A percentile compares a stretch with the other conserved stretches of the same genome.
Conservation (phyloP, 2,329 filamentous ascomycete genomes). For the Chalaropsis ovoidea region DNA sequence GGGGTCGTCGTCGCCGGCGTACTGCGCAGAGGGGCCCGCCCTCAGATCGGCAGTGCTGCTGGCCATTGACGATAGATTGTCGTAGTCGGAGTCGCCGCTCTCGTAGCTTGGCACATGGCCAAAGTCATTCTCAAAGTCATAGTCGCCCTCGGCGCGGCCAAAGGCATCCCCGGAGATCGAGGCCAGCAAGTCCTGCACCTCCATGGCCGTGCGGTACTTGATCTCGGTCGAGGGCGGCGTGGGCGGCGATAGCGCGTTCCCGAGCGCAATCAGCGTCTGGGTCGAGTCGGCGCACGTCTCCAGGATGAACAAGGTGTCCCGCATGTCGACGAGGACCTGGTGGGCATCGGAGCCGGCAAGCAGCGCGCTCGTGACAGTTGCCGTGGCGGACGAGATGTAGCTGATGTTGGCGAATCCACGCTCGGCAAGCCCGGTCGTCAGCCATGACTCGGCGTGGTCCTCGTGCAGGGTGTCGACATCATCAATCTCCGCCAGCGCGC, state of each 20-base stretch:
- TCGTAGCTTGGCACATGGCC: constrained; percentile 43
- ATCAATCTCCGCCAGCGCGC: constrained; percentile 30
- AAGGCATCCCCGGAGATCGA: constrained; percentile 86
- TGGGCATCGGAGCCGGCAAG: constrained; percentile 47
- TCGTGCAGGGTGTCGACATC: neutral
- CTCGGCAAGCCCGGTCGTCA: constrained; percentile 38
- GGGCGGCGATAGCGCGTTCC: constrained; percentile 74
- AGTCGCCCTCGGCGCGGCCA: constrained; percentile 49
- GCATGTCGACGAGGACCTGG: constrained; percentile 67
- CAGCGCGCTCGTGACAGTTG: constrained; percentile 50
- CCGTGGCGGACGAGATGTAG: constrained; percentile 72
- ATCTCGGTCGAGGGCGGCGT: constrained; percentile 69
- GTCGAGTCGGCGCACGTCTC: constrained; percentile 97
- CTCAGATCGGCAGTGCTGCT: constrained; percentile 30
- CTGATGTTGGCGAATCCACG: constrained; percentile 78
- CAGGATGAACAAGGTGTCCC: constrained; percentile 76
- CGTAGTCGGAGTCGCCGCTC: constrained; percentile 33
- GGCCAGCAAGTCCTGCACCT: constrained; percentile 76
- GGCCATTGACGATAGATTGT: constrained; percentile 19
- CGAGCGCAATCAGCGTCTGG: constrained; percentile 71
- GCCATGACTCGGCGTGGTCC: constrained; percentile 41
- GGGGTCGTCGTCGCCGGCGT: neutral
- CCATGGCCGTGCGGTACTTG: constrained; percentile 81
- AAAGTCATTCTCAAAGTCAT: constrained; percentile 55
- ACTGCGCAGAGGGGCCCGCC: constrained; percentile 29